Conservation (phyloP, 78 protist species). For the Cyanophora paradoxa region DNA sequence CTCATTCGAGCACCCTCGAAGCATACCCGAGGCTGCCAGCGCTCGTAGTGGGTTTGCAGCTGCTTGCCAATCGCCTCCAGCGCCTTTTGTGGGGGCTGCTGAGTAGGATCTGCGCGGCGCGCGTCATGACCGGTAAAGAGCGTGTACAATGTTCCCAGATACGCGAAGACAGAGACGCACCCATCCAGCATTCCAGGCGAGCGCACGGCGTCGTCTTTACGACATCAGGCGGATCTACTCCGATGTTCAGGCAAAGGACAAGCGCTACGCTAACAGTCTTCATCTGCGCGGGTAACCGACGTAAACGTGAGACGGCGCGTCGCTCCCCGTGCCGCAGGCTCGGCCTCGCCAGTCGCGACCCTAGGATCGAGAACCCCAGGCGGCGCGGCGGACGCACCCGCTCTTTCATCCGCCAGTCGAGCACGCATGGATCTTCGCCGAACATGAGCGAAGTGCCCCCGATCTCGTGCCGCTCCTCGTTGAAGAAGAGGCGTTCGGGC, state of each 20-base stretch:
- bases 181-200: constrained; percentile 48
- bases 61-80: constrained; percentile 70
- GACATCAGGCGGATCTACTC: constrained; percentile 95
- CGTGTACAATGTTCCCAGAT: too few relatives aligned
- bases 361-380: too few relatives aligned
- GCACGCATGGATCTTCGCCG: too few relatives aligned
- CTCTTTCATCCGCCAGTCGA: not conserved
- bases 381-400: too few relatives aligned
- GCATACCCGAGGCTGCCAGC: constrained; percentile 68
- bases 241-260: constrained; percentile 89
- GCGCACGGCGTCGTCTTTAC: constrained; percentile 78
- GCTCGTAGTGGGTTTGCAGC: constrained; percentile 75
- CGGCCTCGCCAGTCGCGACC: too few relatives aligned
- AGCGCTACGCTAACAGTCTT: constrained; percentile 81
- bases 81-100: constrained; percentile 62
- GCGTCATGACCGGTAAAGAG: too few relatives aligned
- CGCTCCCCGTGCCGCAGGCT: too few relatives aligned
- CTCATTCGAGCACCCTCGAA: not conserved
- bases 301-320: too few relatives aligned
- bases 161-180: too few relatives aligned
- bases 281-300: constrained; percentile 35
- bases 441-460: too few relatives aligned
- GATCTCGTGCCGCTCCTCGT: too few relatives aligned
- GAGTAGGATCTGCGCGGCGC: not conserved
- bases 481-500: too few relatives aligned